A percentile compares a stretch with the other conserved stretches of the same genome.
Conservation (phyloP, 2,329 filamentous ascomycete species). For the Aphanoascus verrucosus region DNA sequence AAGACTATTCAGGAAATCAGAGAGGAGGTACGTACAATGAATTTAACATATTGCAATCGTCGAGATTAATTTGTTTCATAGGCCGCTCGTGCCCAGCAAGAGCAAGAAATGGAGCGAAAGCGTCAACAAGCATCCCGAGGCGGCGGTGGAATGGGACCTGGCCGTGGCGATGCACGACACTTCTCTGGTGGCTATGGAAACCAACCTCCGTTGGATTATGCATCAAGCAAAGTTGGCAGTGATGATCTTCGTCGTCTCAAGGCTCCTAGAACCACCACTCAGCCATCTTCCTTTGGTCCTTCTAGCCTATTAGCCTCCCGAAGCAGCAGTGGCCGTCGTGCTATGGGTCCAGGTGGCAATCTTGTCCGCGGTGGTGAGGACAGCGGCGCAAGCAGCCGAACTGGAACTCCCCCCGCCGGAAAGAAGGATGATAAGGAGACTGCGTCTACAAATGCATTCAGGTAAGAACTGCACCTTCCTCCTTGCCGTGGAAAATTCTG, state of each 20-base stretch:
- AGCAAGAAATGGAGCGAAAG: slow-evolving; percentile 57
- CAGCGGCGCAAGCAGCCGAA: slow-evolving; percentile 77
- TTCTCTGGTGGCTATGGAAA: slow-evolving; percentile 60
- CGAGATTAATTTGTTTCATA: slow-evolving; percentile 11
- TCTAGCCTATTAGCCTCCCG: slow-evolving; percentile 80
- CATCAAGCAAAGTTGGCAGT: slow-evolving; percentile 73
- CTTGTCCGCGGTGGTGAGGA: slow-evolving; percentile 68
- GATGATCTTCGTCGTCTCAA: slow-evolving; percentile 77
- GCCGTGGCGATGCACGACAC: slow-evolving; percentile 77
- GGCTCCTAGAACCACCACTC: slow-evolving; percentile 52
- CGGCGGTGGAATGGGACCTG: slow-evolving; percentile 54
- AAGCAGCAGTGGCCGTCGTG: slow-evolving; percentile 69
- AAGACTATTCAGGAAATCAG: slow-evolving; percentile 94
- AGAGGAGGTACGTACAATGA: slow-evolving; percentile 50
- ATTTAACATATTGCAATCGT: neutral
- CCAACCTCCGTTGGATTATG: slow-evolving; percentile 59
- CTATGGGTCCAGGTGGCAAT: slow-evolving; percentile 61
- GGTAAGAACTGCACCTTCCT: slow-evolving; percentile 48
- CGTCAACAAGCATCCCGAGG: slow-evolving; percentile 47
- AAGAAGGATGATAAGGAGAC: slow-evolving; percentile 50
- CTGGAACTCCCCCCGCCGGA: slow-evolving; percentile 67
- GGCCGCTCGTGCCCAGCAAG: slow-evolving; percentile 68
- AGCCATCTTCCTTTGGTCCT: slow-evolving; percentile 60
- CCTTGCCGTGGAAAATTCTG: slow-evolving; percentile 19
- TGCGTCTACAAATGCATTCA: slow-evolving; percentile 78